Evolutionary conservation across 2,329 filamentous ascomycete genomes (phyloP).

Genomic region (Trichoderma aggressivum): DNA sequence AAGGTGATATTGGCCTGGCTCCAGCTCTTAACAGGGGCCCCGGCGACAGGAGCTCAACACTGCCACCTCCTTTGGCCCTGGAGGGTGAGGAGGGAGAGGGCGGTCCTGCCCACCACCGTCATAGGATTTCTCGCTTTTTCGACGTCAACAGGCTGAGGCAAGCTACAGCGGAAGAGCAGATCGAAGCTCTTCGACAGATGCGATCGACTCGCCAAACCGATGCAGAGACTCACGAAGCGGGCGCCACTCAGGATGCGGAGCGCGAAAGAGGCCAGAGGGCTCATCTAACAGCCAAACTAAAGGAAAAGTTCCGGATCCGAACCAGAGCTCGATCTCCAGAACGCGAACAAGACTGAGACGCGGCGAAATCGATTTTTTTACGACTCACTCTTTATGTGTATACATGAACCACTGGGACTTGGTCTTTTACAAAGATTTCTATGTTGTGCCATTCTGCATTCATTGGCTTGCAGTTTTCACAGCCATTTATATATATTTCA

Average conservation of each 20-base stretch:
- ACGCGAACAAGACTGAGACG: neutral
- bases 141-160: conserved; percentile 56
- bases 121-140: conserved; percentile 51
- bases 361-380: neutral
- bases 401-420: neutral
- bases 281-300: conserved; percentile 47
- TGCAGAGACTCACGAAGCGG: conserved; percentile 23
- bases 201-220: conserved; percentile 28
- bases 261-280: conserved; percentile 41
- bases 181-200: conserved; percentile 53
- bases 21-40: conserved; percentile 21
- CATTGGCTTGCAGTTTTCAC: too few species aligned
- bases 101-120: conserved; percentile 34
- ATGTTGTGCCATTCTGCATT: neutral
- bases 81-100: conserved; percentile 36
- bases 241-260: conserved; percentile 20
- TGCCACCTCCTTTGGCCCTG: conserved; percentile 42
- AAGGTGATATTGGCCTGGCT: conserved; percentile 46
- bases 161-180: conserved; percentile 60
- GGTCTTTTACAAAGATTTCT: neutral
- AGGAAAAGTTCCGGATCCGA: conserved; percentile 52
- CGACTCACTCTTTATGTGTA: neutral
- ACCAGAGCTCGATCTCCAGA: conserved; percentile 41
- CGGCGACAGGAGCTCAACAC: conserved; percentile 23
- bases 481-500: neutral